Conservation (phyloP, 371 early-diverging fungal species). For the Lichtheimia hyalospora region DNA sequence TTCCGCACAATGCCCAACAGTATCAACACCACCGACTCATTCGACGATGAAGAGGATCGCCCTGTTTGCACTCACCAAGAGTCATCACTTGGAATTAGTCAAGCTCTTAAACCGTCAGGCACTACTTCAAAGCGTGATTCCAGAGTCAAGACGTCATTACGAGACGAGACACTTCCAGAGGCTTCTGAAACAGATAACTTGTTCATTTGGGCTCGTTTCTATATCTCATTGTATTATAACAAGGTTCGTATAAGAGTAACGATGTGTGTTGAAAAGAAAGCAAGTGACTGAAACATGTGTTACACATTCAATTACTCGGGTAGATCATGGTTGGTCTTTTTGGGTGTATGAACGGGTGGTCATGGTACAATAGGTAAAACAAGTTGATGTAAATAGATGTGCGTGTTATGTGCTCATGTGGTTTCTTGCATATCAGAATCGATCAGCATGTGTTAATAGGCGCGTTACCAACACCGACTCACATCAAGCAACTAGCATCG, state of each 20-base stretch:
- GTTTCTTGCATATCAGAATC: conserved; percentile 18
- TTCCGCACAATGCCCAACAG: not conserved
- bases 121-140: conserved; percentile 10
- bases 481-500: conserved; percentile 28
- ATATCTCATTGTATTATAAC: conserved; percentile 43
- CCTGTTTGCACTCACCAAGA: conserved; percentile 22
- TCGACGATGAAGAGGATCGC: conserved; percentile 14
- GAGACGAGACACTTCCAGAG: conserved; percentile 32
- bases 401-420: not conserved
- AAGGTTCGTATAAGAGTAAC: too few species aligned
- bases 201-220: conserved; percentile 35
- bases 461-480: conserved; percentile 47
- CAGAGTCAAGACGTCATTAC: conserved; percentile 16
- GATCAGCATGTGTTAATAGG: conserved; percentile 37
- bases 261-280: too few species aligned
- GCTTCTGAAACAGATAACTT: conserved; percentile 28
- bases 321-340: conserved; percentile 41
- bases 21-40: not conserved
- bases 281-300: too few species aligned
- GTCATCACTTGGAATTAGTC: conserved; percentile 44
- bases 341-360: conserved; percentile 45
- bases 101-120: conserved; percentile 25
- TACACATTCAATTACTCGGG: too few species aligned
- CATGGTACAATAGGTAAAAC: conserved; percentile 43
- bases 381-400: not conserved